Base-by-base conservation (phyloP, 1,139 yeast genomes). In the Taiozyma sp. region DNA sequence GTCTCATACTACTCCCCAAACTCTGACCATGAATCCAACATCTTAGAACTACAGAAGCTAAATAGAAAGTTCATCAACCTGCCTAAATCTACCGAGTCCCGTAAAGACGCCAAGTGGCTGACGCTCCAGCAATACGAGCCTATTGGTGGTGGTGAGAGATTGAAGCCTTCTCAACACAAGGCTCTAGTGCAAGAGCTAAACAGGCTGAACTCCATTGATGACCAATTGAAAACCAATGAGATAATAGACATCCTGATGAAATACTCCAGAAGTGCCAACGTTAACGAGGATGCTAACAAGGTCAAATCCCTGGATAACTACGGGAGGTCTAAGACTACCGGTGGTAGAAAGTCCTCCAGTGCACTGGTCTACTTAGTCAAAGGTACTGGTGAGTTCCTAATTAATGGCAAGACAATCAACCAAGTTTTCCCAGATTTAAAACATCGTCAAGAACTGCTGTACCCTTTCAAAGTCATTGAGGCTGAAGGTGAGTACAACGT, bases 311-410 rank as follows among this genome's bases (percentile, higher is more conserved):
- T 92, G 52, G 98, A 93, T 65, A 72, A 73, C 49, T 73, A 75
- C 54, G 99, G 99, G 39, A 79, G 97, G 63, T 90, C 96, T 14
- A 71, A 76, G 48, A 87, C 89, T 5, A 76, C 81, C 45, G 97
- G 97, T 48, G 82, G 87, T 62, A 85, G 98, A 71, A 93, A 95
- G 71, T 74, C 87, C 2, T 80, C 97, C 3, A 74, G 76, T 47
- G 96, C 98, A 8, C 77, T 81, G 46, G 90, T 89, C 4, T 83
- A 80, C 59, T 69, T 92, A 49, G 95, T 84, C 29, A 78, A 78
- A 61, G 96, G 97, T 49, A 72, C 74, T 4, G 99, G 99, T 42
- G 77, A 87, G 59, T 70, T 87, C 39, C 68, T 89, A 45, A 81
- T 92, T 51, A 93, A 93, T 67, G 92, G 91, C 43, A 75, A 75